Conservation (phyloP, 257 asterid genomes). For the Gentiana straminea region DNA sequence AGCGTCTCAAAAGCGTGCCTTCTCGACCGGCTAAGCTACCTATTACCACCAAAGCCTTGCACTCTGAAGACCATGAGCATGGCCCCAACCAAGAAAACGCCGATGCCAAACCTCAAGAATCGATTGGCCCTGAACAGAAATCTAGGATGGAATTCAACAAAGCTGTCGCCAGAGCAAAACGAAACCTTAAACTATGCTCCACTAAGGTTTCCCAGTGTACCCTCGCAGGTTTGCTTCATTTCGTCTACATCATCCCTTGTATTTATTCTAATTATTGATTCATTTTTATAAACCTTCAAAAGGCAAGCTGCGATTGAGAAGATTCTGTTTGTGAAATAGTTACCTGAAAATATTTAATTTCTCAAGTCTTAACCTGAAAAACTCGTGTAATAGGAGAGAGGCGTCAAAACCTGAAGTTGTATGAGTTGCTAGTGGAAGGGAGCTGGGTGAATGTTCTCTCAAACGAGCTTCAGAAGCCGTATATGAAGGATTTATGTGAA, state of each 20-base stretch:
- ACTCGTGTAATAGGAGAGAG: constrained; percentile 20
- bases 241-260: background rate
- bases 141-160: constrained; percentile 56
- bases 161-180: constrained; percentile 65
- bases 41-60: constrained; percentile 1
- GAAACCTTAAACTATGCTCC: constrained; percentile 59
- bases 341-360: background rate
- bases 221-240: constrained; percentile 26
- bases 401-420: constrained; percentile 41
- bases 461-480: constrained; percentile 69
- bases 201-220: constrained; percentile 39
- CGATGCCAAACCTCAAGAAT: constrained; percentile 14
- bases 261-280: background rate
- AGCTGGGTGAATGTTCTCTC: constrained; percentile 65
- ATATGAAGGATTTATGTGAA: constrained; percentile 44
- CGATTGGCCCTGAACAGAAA: constrained; percentile 50
- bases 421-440: constrained; percentile 71
- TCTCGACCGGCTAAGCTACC: background rate
- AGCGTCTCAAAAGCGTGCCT: constrained; percentile 44
- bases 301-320: background rate
- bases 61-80: constrained; percentile 7
- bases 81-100: constrained; percentile 9
- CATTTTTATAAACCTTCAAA: background rate
- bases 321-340: no score
- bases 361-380: background rate